Percentiles rank a stretch among this genome's conserved stretches.
Conservation (phyloP, 352 stramenopile species). For the Phytophthora melonis region DNA sequence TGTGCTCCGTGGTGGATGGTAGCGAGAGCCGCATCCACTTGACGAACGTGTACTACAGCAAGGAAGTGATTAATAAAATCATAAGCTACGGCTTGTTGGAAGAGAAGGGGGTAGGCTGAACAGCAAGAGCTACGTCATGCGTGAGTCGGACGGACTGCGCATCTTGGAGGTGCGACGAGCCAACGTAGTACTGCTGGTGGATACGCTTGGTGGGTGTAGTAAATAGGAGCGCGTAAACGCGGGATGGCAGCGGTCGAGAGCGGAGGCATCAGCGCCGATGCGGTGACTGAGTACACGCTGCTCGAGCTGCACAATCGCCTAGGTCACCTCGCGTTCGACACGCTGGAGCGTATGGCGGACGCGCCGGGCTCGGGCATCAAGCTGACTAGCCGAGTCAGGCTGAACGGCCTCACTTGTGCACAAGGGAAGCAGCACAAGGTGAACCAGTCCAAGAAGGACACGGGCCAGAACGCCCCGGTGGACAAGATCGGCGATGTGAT, state of each 20-base stretch:
- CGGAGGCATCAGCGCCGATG: neutral
- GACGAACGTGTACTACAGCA: slow-evolving; percentile 1
- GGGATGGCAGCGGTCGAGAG: neutral
- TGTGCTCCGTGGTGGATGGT: neutral
- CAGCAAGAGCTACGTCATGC: neutral
- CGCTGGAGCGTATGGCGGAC: slow-evolving; percentile 11
- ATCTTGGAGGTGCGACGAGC: neutral
- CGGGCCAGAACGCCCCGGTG: slow-evolving; percentile 11
- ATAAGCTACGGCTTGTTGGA: neutral
- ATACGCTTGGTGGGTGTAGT: neutral
- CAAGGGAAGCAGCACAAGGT: slow-evolving; percentile 11
- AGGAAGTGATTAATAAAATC: neutral
- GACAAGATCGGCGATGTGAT: slow-evolving; percentile 20
- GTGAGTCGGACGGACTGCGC: neutral
- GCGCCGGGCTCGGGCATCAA: no score
- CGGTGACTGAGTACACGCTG: slow-evolving; percentile 1
- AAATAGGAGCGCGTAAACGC: neutral
- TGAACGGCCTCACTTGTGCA: slow-evolving; percentile 14
- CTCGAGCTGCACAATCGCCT: slow-evolving; percentile 11
- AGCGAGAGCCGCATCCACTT: neutral
- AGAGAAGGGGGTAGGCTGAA: neutral
- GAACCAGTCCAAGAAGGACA: slow-evolving; percentile 7
- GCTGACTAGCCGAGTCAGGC: neutral
- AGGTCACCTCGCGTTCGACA: slow-evolving; percentile 9
- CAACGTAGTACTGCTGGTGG: neutral